Conservation (phyloP, 2,329 filamentous ascomycete genomes). For the Zarea fungicola region DNA sequence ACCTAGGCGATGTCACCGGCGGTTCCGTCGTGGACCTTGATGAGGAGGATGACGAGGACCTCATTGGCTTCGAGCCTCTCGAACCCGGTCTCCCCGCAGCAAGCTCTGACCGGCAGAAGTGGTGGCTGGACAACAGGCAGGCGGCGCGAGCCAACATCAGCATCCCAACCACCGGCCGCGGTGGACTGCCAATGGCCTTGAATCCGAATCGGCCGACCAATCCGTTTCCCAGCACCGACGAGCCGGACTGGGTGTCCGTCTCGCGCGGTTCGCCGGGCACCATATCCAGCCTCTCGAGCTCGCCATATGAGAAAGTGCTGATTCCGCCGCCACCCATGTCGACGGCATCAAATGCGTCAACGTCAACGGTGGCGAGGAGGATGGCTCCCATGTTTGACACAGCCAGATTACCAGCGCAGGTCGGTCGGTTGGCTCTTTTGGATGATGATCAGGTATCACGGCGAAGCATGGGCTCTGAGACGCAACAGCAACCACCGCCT, state of each 20-base stretch:
- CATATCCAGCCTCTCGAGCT: constrained; percentile 53
- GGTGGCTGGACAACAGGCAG: constrained; percentile 66
- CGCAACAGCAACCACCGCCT: constrained; percentile 20
- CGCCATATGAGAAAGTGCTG: constrained; percentile 54
- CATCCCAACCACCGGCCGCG: constrained; percentile 51
- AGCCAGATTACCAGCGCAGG: constrained; percentile 39
- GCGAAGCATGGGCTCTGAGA: constrained; percentile 1
- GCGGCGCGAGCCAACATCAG: constrained; percentile 68
- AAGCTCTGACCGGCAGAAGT: constrained; percentile 63
- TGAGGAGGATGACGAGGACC: constrained; percentile 68
- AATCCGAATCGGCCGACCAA: constrained; percentile 75
- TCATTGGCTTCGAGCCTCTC: constrained; percentile 75
- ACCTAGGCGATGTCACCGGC: constrained; percentile 60
- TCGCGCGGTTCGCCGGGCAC: constrained; percentile 44
- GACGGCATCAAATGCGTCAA: constrained; percentile 38
- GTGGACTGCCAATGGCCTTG: constrained; percentile 52
- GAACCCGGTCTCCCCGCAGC: constrained; percentile 69
- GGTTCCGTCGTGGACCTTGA: constrained; percentile 44
- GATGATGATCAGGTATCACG: constrained; percentile 28
- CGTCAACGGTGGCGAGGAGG: constrained; percentile 30
- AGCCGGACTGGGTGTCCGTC: constrained; percentile 78
- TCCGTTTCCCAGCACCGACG: constrained; percentile 68
- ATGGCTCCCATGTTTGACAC: constrained; percentile 48
- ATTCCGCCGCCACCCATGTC: constrained; percentile 39
- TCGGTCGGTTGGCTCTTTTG: constrained; percentile 38